Percentiles rank a stretch among this genome's conserved stretches.
These are phyloP conservation scores for Cinnamomum micranthum DNA, from an alignment of 164 flowering plant species.

Conservation along the genomic window DNA sequence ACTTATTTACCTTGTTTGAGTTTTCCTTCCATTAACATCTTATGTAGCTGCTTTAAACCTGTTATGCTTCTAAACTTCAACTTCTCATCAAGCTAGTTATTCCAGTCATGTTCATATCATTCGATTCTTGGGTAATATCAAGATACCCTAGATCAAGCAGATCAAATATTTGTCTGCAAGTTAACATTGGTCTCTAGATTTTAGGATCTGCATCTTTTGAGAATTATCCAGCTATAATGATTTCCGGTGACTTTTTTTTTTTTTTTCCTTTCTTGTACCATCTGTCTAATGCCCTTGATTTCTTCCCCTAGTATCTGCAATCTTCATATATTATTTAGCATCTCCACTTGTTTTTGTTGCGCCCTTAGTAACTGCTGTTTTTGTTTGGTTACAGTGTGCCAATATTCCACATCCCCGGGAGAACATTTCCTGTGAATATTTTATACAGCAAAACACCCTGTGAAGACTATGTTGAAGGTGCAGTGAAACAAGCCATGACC, in stretches of 20 bases:
- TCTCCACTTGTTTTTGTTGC: background rate
- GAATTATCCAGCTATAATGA: background rate
- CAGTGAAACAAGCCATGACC: constrained; percentile 95
- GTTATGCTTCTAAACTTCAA: no score
- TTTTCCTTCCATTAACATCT: no score
- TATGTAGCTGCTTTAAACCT: no score
- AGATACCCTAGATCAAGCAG: no score
- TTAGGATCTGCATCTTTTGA: background rate
- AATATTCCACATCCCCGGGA: constrained; percentile 86
- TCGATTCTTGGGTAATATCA: no score
- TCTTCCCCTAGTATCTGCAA: background rate
- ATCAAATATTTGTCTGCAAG: no score
- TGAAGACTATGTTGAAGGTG: constrained; percentile 94
- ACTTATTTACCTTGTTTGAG: no score
- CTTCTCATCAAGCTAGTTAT: no score
- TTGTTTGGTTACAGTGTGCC: constrained; percentile 60
- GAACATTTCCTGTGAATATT: constrained; percentile 80
- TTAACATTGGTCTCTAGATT: no score
- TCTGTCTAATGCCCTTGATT: background rate
- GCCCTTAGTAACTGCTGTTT: background rate
- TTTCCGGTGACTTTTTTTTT: no score
- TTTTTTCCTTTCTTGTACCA: no score
- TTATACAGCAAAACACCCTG: constrained; percentile 79
- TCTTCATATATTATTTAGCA: background rate
- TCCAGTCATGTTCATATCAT: no score